Evolutionary conservation across 257 asterid genomes (phyloP), one percentile per base, ranked within the genome.

Genomic region (Solanum chmielewskii): DNA sequence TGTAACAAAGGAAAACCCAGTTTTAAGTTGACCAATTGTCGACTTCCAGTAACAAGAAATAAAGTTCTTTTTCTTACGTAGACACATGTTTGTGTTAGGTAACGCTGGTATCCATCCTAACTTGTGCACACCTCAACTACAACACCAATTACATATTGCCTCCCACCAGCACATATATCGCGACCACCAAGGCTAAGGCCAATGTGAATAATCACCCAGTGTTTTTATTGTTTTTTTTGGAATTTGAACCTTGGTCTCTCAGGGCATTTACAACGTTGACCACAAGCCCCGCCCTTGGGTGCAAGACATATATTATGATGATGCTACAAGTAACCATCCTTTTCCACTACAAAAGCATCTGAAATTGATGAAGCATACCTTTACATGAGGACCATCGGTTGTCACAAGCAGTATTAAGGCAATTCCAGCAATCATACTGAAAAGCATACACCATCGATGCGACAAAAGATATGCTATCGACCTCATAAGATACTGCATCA

Each of bases 331-430:
- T 5, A 78, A 45, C 27, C 41, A 78, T 75, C n/a, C 42, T 83
- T 71, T 10, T 44, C 66, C 80, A 87, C 39, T 66, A 37, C 7
- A 84, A 56, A 71, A 85, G 86, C 35, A 33, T 37, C 60, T 15
- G 86, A 62, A 47, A 83, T 60, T 73, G 44, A 66, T 21, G 62
- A 3, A 69, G 60, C 44, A 84, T 90, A 95, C 98, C 98, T 94
- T 95, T 71, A 87, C 98, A 89, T 92, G 97, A 88, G 97, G 95
- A 56, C 96, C 98, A 76, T 93, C 89, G 84, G 92, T 87, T 73
- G 90, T 90, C 87, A 92, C 88, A 37, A 94, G 92, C 45, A 92
- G 82, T 86, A 89, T 62, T 31, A 90, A 90, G 82, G 87, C 82
- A 13, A 91, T 87, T 56, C 88, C 91, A 71, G 88, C 33, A 69